phyloP scores from a whole-genome alignment of 2,329 filamentous ascomycete genomes.

The Sarocladium oryzae region DNA sequence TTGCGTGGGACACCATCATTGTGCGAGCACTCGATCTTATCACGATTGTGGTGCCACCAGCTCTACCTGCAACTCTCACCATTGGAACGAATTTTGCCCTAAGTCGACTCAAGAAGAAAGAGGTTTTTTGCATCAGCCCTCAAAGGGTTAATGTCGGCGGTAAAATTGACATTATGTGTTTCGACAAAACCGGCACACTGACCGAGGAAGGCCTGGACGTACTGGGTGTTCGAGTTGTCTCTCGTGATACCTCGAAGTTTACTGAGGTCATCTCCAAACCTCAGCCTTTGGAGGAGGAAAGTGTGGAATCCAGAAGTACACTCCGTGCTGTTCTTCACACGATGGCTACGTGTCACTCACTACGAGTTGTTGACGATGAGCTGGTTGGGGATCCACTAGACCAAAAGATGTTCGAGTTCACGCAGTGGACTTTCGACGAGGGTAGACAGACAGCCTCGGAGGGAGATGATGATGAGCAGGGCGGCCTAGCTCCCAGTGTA shows the following conservation, averaged over 20 bases:
- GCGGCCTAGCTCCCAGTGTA: conserved; percentile 76
- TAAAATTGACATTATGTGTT: conserved; percentile 93
- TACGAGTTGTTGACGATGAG: conserved; percentile 80
- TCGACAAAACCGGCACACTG: conserved; percentile 97
- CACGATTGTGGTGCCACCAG: conserved; percentile 94
- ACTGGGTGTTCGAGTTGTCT: conserved; percentile 75
- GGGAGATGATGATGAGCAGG: conserved; percentile 66
- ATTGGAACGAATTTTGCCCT: conserved; percentile 97
- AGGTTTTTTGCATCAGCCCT: conserved; percentile 96
- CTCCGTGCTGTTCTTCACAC: conserved; percentile 69
- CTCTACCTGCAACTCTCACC: conserved; percentile 86
- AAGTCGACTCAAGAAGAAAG: conserved; percentile 74
- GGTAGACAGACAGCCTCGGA: conserved; percentile 62
- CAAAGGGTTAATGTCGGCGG: conserved; percentile 95
- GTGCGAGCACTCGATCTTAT: conserved; percentile 90
- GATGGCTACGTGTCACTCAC: conserved; percentile 95
- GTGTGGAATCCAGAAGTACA: conserved; percentile 20
- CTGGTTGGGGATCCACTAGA: conserved; percentile 91
- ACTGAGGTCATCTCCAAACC: conserved; percentile 68
- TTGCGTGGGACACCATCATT: conserved; percentile 86
- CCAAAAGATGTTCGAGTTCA: conserved; percentile 98
- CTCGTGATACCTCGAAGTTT: conserved; percentile 56
- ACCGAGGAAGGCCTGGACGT: conserved; percentile 96
- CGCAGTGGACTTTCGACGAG: conserved; percentile 87
- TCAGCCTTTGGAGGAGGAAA: conserved; percentile 46